phyloP scores from a whole-genome alignment of 306 rosid genomes.

The Phaseolus lunatus region DNA sequence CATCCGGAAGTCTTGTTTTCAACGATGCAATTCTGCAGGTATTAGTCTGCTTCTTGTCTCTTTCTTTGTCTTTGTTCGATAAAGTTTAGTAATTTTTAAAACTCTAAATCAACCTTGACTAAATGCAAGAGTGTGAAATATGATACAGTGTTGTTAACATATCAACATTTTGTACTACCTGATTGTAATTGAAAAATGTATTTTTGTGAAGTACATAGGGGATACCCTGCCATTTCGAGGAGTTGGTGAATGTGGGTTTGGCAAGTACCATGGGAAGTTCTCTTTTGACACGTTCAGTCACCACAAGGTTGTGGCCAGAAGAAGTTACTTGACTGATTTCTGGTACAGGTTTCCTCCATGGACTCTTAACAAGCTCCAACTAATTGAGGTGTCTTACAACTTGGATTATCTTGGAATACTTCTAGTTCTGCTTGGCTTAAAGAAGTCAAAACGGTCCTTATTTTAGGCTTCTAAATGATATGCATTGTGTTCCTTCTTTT shows the following conservation, averaged over 20 bases:
- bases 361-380: conserved; percentile 63
- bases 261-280: conserved; percentile 79
- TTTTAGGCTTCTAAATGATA: conserved; percentile 10
- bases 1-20: conserved; percentile 68
- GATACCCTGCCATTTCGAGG: conserved; percentile 88
- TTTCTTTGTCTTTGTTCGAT: neutral
- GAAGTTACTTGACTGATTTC: conserved; percentile 68
- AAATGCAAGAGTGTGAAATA: too few species aligned
- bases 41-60: neutral
- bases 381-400: conserved; percentile 59
- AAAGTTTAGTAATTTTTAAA: neutral
- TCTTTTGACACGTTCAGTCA: conserved; percentile 82
- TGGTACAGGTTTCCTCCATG: conserved; percentile 91
- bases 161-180: too few species aligned
- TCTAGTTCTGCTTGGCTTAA: conserved; percentile 64
- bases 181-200: neutral
- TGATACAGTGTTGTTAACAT: too few species aligned
- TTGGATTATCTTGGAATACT: conserved; percentile 60
- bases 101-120: neutral
- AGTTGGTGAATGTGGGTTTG: conserved; percentile 78
- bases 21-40: conserved; percentile 77
- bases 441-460: conserved; percentile 41
- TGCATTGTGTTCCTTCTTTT: neutral
- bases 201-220: conserved; percentile 58
- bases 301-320: conserved; percentile 57